Evolutionary conservation across 176 grass and related monocot species (phyloP), one percentile per base, ranked within the genome.

Genomic region (Echinochloa phyllopogon): DNA sequence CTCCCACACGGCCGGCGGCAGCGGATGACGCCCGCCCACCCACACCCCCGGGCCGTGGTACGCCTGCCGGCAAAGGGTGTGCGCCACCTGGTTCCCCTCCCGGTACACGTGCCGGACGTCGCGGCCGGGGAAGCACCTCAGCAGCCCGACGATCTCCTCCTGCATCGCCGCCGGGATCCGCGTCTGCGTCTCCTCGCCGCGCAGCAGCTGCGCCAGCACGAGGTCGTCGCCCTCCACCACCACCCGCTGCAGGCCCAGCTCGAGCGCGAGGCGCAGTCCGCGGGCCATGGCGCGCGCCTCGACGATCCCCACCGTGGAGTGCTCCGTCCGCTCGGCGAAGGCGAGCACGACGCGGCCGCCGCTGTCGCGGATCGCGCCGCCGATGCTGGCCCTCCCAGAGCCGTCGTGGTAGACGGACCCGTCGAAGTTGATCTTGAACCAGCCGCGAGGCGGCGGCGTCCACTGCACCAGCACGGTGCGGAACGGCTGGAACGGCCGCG

Each of bases 131-230:
- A 72, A 72, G 42, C n/a, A 48, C 4, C 21, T 5, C 21, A 72
- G 13, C 0, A 72, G 42, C 10, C 1, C 12, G 43, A 8, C 2
- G 69, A 72, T 47, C 69, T 72, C 69, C 4, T 72, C 21, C 8
- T 72, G 69, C 43, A 72, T 25, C 21, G 43, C 42, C 3, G 8
- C n/a, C 2, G 69, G 43, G 21, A 72, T 72, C 11, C 69, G 42
- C 42, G 69, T 72, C 69, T 72, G 69, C 42, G 42, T 48, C n/a
- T 72, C 43, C 69, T 72, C 42, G 21, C 69, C 69, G n/a, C 69
- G 69, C n/a, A 72, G 69, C 12, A 72, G 42, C 69, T 72, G 41
- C 69, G 27, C 69, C n/a, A 72, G 43, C 69, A 72, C 69, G 5
- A 72, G 42, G 43, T 71, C 68, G 11, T 71, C 68, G 10, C 68